Conservation (phyloP, 352 stramenopile genomes). For the Globisporangium canariense region DNA sequence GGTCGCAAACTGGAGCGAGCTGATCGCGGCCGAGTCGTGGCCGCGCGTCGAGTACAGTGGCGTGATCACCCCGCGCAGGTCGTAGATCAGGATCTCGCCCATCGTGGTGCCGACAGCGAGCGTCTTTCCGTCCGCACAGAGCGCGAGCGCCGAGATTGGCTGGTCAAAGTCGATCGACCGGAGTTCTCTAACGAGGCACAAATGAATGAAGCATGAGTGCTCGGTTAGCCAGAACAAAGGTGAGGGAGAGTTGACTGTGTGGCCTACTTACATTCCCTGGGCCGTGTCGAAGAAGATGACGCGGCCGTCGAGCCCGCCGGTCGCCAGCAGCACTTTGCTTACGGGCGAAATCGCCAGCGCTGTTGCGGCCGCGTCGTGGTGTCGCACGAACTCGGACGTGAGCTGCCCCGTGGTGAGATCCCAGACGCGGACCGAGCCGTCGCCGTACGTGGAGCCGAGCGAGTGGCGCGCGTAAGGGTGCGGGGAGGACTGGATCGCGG, state of each 20-base stretch:
- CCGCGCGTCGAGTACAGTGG: constrained; percentile 44
- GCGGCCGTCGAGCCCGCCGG: constrained; percentile 55
- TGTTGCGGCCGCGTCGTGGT: constrained; percentile 57
- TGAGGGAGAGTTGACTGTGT: too few species aligned
- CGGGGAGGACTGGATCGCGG: constrained; percentile 47
- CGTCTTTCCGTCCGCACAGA: constrained; percentile 68
- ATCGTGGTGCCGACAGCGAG: constrained; percentile 47
- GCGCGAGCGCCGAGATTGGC: constrained; percentile 48
- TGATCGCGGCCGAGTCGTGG: constrained; percentile 38
- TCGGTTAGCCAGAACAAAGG: constrained; percentile 4
- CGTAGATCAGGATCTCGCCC: constrained; percentile 61
- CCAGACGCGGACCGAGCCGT: constrained; percentile 69
- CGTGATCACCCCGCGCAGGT: constrained; percentile 60
- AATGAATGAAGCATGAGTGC: background rate
- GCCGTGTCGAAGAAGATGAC: constrained; percentile 74
- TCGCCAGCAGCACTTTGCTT: constrained; percentile 63
- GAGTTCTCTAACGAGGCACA: constrained; percentile 31
- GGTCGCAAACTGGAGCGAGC: constrained; percentile 57
- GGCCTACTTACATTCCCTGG: constrained; percentile 44
- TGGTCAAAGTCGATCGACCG: constrained; percentile 55
- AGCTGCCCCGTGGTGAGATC: constrained; percentile 53
- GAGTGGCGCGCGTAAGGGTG: constrained; percentile 59
- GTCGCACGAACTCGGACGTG: constrained; percentile 47
- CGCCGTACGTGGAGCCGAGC: constrained; percentile 52
- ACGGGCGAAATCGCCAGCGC: constrained; percentile 60